These are phyloP conservation scores for Eragrostis curvula DNA, from an alignment of 176 grass and related monocot species.

Conservation along the genomic window DNA sequence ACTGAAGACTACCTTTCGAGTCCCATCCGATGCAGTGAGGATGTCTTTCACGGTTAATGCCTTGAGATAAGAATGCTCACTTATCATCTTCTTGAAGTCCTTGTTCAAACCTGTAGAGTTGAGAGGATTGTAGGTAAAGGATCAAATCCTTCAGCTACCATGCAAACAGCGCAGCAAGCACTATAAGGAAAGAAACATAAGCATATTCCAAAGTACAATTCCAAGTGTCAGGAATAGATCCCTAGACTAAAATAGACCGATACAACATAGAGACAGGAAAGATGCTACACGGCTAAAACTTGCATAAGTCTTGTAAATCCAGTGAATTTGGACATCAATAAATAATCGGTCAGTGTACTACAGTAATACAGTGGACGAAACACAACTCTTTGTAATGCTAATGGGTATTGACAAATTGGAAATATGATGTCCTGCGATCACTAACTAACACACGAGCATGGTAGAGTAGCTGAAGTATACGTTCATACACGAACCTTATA, in stretches of 20 bases:
- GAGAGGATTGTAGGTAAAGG: neutral
- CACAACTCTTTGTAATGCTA: neutral
- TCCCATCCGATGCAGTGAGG: slow-evolving; percentile 77
- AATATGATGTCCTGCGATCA: neutral
- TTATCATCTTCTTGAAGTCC: slow-evolving; percentile 88
- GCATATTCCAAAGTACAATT: neutral
- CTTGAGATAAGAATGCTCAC: slow-evolving; percentile 68
- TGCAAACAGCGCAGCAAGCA: neutral
- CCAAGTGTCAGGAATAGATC: neutral
- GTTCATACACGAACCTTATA: neutral
- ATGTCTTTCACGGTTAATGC: slow-evolving; percentile 85
- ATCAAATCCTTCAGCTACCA: slow-evolving; percentile 11
- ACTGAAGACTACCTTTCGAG: slow-evolving; percentile 73
- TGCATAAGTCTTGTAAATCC: slow-evolving; percentile 3
- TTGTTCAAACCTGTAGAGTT: slow-evolving; percentile 87
- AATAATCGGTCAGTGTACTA: too few species aligned
- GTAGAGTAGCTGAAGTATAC: neutral
- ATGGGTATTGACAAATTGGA: neutral
- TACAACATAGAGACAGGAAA: slow-evolving; percentile 8
- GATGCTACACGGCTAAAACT: neutral
- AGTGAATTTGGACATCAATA: neutral
- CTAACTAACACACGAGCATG: neutral
- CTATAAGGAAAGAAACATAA: slow-evolving; percentile 11
- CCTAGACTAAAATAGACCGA: neutral
- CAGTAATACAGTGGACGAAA: neutral